Conservation (phyloP, 2,329 filamentous ascomycete species). For the Dothistroma pini region DNA sequence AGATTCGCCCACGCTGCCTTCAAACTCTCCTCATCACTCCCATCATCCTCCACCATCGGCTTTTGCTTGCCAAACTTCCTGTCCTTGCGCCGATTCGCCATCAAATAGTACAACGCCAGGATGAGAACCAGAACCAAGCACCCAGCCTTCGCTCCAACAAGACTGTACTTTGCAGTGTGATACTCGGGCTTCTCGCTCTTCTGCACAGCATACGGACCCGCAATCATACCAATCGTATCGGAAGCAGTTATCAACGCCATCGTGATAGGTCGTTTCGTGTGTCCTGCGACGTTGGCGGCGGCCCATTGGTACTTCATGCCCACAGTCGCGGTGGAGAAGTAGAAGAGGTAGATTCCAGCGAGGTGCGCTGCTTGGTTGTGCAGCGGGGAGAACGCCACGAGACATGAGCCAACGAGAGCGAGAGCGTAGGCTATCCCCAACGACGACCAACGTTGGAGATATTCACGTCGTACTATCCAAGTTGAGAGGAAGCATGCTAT, state of each 20-base stretch:
- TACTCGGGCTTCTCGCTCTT: constrained; percentile 35
- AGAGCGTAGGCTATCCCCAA: constrained; percentile 1
- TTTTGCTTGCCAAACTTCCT: constrained; percentile 6
- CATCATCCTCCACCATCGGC: background rate
- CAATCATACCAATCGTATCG: constrained; percentile 36
- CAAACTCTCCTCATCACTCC: constrained; percentile 2
- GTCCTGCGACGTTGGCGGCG: constrained; percentile 61
- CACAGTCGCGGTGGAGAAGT: constrained; percentile 35
- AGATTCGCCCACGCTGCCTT: constrained; percentile 21
- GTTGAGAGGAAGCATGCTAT: constrained; percentile 24
- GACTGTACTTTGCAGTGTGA: constrained; percentile 40
- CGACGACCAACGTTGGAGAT: constrained; percentile 2
- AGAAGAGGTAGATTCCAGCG: constrained; percentile 37
- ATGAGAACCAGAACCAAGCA: constrained; percentile 38
- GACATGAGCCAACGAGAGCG: constrained; percentile 13
- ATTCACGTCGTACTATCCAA: background rate
- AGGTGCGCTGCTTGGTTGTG: constrained; percentile 41
- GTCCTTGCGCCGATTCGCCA: constrained; percentile 38
- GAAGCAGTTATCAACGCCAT: constrained; percentile 43
- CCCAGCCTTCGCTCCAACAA: constrained; percentile 33
- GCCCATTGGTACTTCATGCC: constrained; percentile 37
- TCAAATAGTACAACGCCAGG: constrained; percentile 50
- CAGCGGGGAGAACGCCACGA: constrained; percentile 29
- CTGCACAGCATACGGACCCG: constrained; percentile 35
- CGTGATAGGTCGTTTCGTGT: constrained; percentile 66